Evolutionary conservation across 805 yeast genomes (phyloP), one percentile per base, ranked within the genome.

Genomic region (Wickerhamomyces pijperi): DNA sequence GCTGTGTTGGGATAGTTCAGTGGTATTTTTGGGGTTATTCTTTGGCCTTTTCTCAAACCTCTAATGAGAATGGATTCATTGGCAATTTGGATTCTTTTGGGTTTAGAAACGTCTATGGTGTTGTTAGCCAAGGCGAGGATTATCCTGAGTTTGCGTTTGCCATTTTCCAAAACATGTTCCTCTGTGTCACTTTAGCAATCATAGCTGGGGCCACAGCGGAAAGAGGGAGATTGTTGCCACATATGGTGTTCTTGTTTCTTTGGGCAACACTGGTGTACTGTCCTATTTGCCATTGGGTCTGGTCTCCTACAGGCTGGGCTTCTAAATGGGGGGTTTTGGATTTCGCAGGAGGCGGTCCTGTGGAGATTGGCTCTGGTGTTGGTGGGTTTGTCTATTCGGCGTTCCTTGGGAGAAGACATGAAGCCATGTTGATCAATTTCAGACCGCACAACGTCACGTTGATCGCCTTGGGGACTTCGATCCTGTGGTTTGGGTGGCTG

Each of bases 1-100:
- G 83, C 5, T 69, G 81, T 46, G 76, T 86, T 7, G 86, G 82
- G 2, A 69, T 76, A 39, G 75, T 87, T 54, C 95, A 87, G 56
- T 90, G 97, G 97, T 90, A 87, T 60, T 86, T 90, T 56, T 92
- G 97, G 96, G 97, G 96, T n/a, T 88, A 85, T 57, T 85, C 96
- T 0, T 62, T 90, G 34, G 94, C 97, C 4, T 87, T 92, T 53
- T 76, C 90, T 0, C 51, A 69, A n/a, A 72, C 82, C 0, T 86
- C 95, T 2, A 65, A 79, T n/a, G n/a, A n/a, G 28, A 87, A 88
- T 59, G 76, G 79, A 34, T 92, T 79, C 58, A 90, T 90, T 49
- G 98, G 98, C 5, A 80, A 90, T 58, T 61, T 90, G 49, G 78
- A 78, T 49, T 70, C 78, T 35, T 84, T 88, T 60, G 97, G 95